Evolutionary conservation across 805 yeast genomes (phyloP).

Genomic region (Jamesozyma spencerorum): DNA sequence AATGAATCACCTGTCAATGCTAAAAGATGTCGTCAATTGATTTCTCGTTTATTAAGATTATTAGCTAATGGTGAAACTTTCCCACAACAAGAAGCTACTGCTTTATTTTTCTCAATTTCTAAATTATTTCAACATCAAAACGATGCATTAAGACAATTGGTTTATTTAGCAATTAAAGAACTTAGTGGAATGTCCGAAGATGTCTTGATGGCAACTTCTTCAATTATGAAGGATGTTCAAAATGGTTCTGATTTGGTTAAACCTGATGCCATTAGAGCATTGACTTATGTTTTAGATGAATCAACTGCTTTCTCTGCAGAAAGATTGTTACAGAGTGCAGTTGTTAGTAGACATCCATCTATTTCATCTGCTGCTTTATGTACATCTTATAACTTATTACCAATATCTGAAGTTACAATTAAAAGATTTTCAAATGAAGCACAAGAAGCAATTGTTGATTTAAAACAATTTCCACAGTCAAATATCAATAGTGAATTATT

Average conservation of each 20-base stretch:
- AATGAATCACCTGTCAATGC: conserved; percentile 86
- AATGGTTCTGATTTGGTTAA: conserved; percentile 76
- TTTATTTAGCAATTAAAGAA: conserved; percentile 89
- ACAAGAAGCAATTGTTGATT: conserved; percentile 66
- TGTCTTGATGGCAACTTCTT: conserved; percentile 93
- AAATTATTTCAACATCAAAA: conserved; percentile 89
- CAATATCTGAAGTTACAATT: conserved; percentile 84
- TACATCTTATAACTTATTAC: conserved; percentile 81
- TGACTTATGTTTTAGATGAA: conserved; percentile 81
- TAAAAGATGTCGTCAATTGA: conserved; percentile 70
- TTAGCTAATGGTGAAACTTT: conserved; percentile 80
- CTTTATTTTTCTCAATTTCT: conserved; percentile 85
- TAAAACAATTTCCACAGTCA: conserved; percentile 28
- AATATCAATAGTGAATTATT: conserved; percentile 12
- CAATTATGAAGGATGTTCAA: conserved; percentile 96
- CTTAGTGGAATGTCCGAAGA: conserved; percentile 77
- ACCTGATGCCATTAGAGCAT: conserved; percentile 90
- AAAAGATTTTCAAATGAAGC: conserved; percentile 92
- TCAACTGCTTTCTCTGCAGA: conserved; percentile 89
- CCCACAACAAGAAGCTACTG: conserved; percentile 83
- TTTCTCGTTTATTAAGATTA: conserved; percentile 75
- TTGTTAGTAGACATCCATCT: conserved; percentile 82
- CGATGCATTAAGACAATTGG: conserved; percentile 78
- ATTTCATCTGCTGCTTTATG: conserved; percentile 91
- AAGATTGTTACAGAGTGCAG: conserved; percentile 82